phyloP scores from a whole-genome alignment of 331 rosid genomes.

The Prunus yedoensis region DNA sequence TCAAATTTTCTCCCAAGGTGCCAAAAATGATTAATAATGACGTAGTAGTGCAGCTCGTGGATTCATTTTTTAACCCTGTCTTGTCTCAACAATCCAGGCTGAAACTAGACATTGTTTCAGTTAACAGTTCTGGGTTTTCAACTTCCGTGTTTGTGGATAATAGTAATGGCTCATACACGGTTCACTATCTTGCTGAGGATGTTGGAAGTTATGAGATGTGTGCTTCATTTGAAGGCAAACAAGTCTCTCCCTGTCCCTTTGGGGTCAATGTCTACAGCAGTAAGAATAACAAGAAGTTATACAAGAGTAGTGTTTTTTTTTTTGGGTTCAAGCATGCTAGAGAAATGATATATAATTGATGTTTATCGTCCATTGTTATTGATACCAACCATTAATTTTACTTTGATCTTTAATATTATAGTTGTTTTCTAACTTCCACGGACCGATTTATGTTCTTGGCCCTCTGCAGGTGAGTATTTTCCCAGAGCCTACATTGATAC shows the following conservation, averaged over 20 bases:
- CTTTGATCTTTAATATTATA: not conserved
- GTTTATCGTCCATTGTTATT: not conserved
- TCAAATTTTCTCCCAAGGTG: constrained; percentile 59
- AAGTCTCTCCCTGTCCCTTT: constrained; percentile 55
- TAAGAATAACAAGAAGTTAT: constrained; percentile 34
- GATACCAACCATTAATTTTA: not conserved
- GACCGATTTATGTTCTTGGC: not conserved
- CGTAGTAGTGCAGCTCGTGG: constrained; percentile 62
- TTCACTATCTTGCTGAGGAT: constrained; percentile 52
- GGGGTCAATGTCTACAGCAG: constrained; percentile 69
- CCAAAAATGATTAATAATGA: constrained; percentile 59
- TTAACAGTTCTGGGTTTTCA: constrained; percentile 53
- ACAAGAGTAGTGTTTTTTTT: not conserved
- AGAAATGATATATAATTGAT: not conserved
- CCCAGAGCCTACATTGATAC: constrained; percentile 66
- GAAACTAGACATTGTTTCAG: constrained; percentile 58
- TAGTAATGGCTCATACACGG: constrained; percentile 66
- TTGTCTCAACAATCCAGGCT: constrained; percentile 58
- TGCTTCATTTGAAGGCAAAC: constrained; percentile 60
- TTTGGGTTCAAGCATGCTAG: not conserved
- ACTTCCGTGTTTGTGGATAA: constrained; percentile 49
- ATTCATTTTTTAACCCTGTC: constrained; percentile 73
- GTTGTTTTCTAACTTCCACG: not conserved
- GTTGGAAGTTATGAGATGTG: constrained; percentile 75
- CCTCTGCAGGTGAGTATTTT: constrained; percentile 67